Conservation (phyloP, 1,284 basidiomycete species). For the Naganishia sp. region DNA sequence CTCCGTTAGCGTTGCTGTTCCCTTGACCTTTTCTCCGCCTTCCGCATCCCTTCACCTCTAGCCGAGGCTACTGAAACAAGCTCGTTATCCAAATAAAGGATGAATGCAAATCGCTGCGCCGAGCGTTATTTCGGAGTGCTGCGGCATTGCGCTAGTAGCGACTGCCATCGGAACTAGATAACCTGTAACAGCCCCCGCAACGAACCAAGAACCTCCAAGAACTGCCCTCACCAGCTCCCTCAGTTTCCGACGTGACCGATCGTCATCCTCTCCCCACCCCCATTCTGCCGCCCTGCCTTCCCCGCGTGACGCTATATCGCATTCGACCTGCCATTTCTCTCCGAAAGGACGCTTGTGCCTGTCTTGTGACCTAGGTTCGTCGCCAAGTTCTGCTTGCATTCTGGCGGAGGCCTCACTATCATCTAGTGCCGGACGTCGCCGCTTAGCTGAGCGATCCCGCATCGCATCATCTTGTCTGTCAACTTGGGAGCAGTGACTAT, state of each 20-base stretch:
- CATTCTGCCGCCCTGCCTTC: neutral
- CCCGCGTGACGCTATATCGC: neutral
- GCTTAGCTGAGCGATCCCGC: too few species aligned
- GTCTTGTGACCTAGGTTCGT: neutral
- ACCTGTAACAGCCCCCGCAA: neutral
- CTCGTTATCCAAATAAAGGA: slow-evolving; percentile 1
- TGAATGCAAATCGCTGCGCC: slow-evolving; percentile 4
- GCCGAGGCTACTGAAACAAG: neutral
- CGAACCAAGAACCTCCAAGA: neutral
- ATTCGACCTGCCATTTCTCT: too few species aligned
- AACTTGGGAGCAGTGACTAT: too few species aligned
- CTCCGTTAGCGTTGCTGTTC: neutral
- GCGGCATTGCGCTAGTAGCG: slow-evolving; percentile 10
- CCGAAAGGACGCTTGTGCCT: too few species aligned
- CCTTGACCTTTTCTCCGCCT: neutral
- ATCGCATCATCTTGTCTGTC: too few species aligned
- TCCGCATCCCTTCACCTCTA: neutral
- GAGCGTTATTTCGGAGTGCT: slow-evolving; percentile 9
- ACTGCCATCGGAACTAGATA: neutral
- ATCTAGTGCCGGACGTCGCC: too few species aligned
- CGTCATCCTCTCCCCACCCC: neutral
- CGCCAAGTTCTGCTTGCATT: too few species aligned
- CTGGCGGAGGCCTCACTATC: too few species aligned
- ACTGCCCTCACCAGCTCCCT: neutral
- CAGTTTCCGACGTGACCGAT: neutral